phyloP scores from a whole-genome alignment of 1,284 basidiomycete species.

The Phellopilus nigrolimitatus region DNA sequence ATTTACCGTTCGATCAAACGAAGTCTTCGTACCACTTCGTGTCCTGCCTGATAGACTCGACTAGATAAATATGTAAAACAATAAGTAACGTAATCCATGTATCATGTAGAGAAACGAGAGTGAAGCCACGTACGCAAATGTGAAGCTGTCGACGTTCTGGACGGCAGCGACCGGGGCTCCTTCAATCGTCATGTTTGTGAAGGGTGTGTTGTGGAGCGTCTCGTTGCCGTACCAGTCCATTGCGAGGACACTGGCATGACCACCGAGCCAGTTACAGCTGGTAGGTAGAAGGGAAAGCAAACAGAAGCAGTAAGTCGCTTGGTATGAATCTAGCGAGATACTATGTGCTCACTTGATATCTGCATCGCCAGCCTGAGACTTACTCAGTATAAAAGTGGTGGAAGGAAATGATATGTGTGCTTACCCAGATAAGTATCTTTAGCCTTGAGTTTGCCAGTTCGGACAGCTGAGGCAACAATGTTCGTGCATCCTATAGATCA shows the following conservation, averaged over 20 bases:
- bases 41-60: conserved; percentile 50
- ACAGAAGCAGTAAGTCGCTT: not conserved
- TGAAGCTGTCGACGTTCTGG: conserved; percentile 60
- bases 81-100: too few species aligned
- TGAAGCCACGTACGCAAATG: conserved; percentile 46
- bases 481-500: conserved; percentile 44
- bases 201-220: conserved; percentile 41
- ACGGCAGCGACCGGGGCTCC: conserved; percentile 49
- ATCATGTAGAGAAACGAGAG: not conserved
- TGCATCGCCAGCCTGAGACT: conserved; percentile 52
- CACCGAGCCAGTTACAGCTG: conserved; percentile 66
- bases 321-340: too few species aligned
- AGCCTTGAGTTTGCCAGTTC: conserved; percentile 48
- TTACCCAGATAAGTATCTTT: conserved; percentile 58
- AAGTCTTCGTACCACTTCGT: conserved; percentile 48
- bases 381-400: not conserved
- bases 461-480: conserved; percentile 48
- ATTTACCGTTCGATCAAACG: not conserved
- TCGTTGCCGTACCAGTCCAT: conserved; percentile 62
- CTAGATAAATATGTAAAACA: too few species aligned
- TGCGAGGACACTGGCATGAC: conserved; percentile 46
- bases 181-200: conserved; percentile 54
- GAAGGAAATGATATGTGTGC: not conserved
- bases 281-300: not conserved
- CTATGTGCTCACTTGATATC: conserved; percentile 56